Evolutionary conservation across 2,329 filamentous ascomycete genomes (phyloP), one percentile per base, ranked within the genome.

Genomic region (Amphichorda felina): DNA sequence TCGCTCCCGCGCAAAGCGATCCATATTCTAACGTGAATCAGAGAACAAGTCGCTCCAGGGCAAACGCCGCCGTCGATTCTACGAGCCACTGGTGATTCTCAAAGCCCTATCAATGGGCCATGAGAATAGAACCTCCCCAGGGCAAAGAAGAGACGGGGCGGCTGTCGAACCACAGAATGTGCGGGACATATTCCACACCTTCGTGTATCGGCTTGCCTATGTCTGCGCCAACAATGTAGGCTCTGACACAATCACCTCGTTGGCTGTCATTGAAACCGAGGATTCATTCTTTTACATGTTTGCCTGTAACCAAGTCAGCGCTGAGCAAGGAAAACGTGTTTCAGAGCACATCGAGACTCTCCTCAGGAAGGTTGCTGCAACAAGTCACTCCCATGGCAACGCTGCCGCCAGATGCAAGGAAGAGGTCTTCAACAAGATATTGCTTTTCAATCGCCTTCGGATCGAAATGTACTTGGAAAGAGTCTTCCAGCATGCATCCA

Each of bases 151-250:
- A 24, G 21, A 24, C n/a, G n/a, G n/a, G n/a, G n/a, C n/a, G n/a
- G n/a, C n/a, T n/a, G n/a, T n/a, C n/a, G n/a, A n/a, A n/a, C n/a
- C n/a, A n/a, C n/a, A n/a, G n/a, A n/a, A 10, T 6, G 21, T 24
- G 25, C 11, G 13, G 5, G 33, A 18, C 5, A 4, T 10, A 11
- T 34, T 27, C 22, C 4, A 34, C 5, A 16, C 14, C n/a, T 34
- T 34, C 25, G 33, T 34, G 11, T 34, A 34, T 16, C 26, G 25
- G 33, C 15, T 34, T 6, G 33, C 33, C 13, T 26, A 26, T 19
- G 17, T 26, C 21, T 34, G 33, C 11, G 21, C 22, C 22, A 17
- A 3, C 25, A 3, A 34, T 2, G n/a, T 8, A 16, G 22, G 21
- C 10, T 14, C 33, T 6, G 16, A 28, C 2, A 28, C 33, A 6